These are phyloP conservation scores for Dioszegia crocea DNA, from an alignment of 768 basidiomycete species.

Conservation along the genomic window DNA sequence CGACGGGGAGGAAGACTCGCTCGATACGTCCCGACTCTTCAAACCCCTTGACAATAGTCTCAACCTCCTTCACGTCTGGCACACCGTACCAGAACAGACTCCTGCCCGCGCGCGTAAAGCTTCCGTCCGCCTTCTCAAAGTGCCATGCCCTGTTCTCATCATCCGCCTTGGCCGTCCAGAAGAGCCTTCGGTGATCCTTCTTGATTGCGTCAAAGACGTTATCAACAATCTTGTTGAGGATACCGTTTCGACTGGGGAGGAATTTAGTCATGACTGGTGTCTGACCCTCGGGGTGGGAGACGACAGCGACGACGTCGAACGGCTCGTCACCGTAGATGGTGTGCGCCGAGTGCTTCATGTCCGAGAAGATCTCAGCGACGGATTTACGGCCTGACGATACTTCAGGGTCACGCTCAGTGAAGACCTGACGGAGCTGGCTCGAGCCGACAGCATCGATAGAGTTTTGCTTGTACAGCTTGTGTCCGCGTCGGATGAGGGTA, in stretches of 20 bases:
- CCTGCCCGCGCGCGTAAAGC: constrained; percentile 89
- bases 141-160: constrained; percentile 98
- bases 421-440: constrained; percentile 88
- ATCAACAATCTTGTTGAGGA: constrained; percentile 91
- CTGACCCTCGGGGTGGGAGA: constrained; percentile 84
- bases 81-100: constrained; percentile 98
- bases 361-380: constrained; percentile 79
- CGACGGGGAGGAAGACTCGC: constrained; percentile 81
- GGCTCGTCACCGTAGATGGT: constrained; percentile 99
- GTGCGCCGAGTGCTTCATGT: constrained; percentile 75
- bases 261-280: constrained; percentile 86
- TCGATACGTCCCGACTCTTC: constrained; percentile 72
- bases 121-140: constrained; percentile 95
- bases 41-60: constrained; percentile 66
- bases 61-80: constrained; percentile 84
- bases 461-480: constrained; percentile 90
- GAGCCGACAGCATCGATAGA: constrained; percentile 79
- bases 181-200: constrained; percentile 86
- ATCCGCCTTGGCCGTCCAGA: constrained; percentile 96
- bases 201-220: constrained; percentile 96
- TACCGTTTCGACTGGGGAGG: constrained; percentile 76
- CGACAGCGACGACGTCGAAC: constrained; percentile 88
- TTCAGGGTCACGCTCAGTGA: constrained; percentile 92
- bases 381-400: constrained; percentile 75
- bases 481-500: constrained; percentile 94